Base-by-base conservation (phyloP, 163 green algal species). In the Volvox carteri region DNA sequence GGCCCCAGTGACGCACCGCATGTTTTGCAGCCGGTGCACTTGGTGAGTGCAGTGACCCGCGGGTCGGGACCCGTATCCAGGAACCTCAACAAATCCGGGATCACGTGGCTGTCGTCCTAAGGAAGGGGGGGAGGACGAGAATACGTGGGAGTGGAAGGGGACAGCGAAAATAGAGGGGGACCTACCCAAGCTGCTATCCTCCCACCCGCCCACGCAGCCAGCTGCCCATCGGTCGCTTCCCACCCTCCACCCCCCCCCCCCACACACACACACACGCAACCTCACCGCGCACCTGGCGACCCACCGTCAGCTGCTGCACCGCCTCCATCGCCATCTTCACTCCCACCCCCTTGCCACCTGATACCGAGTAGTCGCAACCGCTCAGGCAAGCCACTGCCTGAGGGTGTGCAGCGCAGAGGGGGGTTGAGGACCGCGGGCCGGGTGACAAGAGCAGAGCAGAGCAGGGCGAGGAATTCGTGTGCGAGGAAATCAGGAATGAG, bases 301-400 rank as follows among this genome's bases (percentile, higher is more conserved):
- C 68, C 1, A 21, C 6, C 4, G 83, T 88, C 2, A 88, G 67
- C 35, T 60, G 25, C 83, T 81, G 83, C 83, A 88, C 83, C 23
- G 68, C 83, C 35, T 81, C 68, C 52, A 89, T 19, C 25, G 84
- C 84, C 19, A 21, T 46, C 41, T 77, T 84, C n/a, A 84, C 52
- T 16, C 84, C 85, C 85, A 90, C 85, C 2, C 85, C 67, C 60
- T 48, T 58, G 33, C 58, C 74, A 35, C 83, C 83, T 1, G 8
- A 54, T 21, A 89, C 42, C 35, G 30, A 74, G 73, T 95, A 96
- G 84, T 96, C 94, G 54, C 94, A 94, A 7, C 96, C 96, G 25
- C 85, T 60, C 56, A 98, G 93, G 56, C 95, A 81, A 30, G 95
- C 96, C 54, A 98, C 78, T 4, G 83, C 70, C 83, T 88, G 83